These are phyloP conservation scores for Amorphotheca resinae DNA, from an alignment of 495 filamentous ascomycete genomes.

Conservation along the genomic window DNA sequence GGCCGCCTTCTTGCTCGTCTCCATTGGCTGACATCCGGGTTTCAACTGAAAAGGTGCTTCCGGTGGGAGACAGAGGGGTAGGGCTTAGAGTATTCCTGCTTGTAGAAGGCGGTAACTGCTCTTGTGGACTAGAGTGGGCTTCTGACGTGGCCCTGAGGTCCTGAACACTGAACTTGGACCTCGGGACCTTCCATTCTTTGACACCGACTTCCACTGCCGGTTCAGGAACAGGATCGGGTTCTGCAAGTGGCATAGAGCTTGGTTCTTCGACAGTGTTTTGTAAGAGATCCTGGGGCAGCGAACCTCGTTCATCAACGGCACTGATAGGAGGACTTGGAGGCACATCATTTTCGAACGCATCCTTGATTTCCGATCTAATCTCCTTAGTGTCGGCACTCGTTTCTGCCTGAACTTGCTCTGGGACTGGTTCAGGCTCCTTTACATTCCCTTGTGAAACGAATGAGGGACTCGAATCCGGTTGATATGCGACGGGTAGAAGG, in stretches of 20 bases:
- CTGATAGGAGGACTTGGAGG: not conserved
- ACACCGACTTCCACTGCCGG: not conserved
- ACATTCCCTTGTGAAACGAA: not conserved
- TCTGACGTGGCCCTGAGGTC: conserved; percentile 22
- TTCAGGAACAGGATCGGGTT: not conserved
- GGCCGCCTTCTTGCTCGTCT: conserved; percentile 4
- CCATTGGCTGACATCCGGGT: conserved; percentile 6
- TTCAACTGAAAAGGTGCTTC: conserved; percentile 16
- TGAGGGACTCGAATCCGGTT: not conserved
- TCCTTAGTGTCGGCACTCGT: not conserved
- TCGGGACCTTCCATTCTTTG: conserved; percentile 24
- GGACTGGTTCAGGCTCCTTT: not conserved
- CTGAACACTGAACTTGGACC: conserved; percentile 38
- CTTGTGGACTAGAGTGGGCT: not conserved
- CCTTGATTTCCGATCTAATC: not conserved
- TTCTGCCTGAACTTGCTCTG: not conserved
- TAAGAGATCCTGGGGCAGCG: not conserved
- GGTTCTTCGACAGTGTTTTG: not conserved
- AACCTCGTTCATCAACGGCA: not conserved
- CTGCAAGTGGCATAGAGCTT: not conserved
- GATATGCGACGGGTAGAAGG: not conserved
- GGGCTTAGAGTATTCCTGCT: not conserved
- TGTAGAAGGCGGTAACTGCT: conserved; percentile 1
- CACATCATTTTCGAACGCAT: not conserved
- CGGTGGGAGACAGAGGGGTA: conserved; percentile 15